Base-by-base conservation (phyloP, 257 asterid genomes). In the Solanum tarapatanum region DNA sequence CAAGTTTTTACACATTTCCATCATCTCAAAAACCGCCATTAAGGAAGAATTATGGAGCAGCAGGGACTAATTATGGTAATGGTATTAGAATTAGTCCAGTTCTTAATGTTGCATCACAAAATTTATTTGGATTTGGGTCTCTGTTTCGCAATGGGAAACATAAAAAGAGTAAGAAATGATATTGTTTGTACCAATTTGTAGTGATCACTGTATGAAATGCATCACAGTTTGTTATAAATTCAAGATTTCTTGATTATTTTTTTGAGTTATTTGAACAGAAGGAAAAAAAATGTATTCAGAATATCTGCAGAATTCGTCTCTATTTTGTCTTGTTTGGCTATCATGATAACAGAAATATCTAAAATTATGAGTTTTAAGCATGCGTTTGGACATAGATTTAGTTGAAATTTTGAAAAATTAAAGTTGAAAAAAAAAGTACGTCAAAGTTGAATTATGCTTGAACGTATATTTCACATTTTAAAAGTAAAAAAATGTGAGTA, bases 61-160 rank as follows among this genome's bases (percentile, higher is more conserved):
- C 7, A n/a, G 92, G 94, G 88, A 5, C 75, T 37, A 76, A 89
- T 33, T 83, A 84, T 84, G 88, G 89, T 62, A 87, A 87, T 74
- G 91, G 93, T 32, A 84, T 90, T 83, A 62, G 91, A 86, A 87
- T 92, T 84, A 92, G 83, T 60, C 93, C 91, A 41, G 92, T 90
- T 24, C 88, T 92, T 36, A 89, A 92, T 72, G 90, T 91, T 21
- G 87, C 93, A 82, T 80, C 94, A 11, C 91, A 92, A 32, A 90
- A 92, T 89, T 88, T 92, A 37, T 90, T 92, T 74, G 94, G 94
- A 28, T 87, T 92, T 12, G 94, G 94, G 26, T 86, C 92, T 55
- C 85, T 92, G 84, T 92, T 92, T 89, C 87, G 93, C 35, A 92
- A 89, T 80, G 92, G 92, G 45, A 92, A 90, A 86, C 87, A 89